These are phyloP conservation scores for Wickerhamiella cacticola DNA, from an alignment of 805 yeast species.

Conservation along the genomic window DNA sequence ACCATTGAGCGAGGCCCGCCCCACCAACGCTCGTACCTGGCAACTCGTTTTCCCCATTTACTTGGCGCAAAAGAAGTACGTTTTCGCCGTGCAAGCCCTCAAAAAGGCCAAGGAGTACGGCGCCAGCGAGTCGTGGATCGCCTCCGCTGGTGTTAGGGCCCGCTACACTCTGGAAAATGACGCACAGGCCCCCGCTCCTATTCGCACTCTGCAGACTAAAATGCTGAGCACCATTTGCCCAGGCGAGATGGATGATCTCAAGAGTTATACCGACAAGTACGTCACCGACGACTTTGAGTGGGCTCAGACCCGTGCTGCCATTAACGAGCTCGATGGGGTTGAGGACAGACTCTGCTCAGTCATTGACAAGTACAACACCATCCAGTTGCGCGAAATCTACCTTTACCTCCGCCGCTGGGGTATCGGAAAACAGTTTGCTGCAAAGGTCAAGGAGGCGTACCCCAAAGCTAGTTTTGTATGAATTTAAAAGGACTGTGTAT, in stretches of 20 bases:
- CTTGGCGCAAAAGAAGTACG: constrained; percentile 37
- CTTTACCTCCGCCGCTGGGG: constrained; percentile 15
- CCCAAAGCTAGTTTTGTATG: constrained; percentile 16
- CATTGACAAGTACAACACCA: background rate
- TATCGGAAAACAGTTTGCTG: constrained; percentile 12
- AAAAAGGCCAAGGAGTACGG: constrained; percentile 35
- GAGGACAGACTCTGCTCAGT: constrained; percentile 14
- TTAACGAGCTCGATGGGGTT: constrained; percentile 16
- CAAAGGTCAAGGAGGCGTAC: constrained; percentile 15
- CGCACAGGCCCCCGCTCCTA: constrained; percentile 33
- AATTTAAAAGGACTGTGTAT: background rate
- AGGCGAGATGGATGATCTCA: constrained; percentile 20
- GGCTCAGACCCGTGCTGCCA: constrained; percentile 20
- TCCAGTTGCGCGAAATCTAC: constrained; percentile 12
- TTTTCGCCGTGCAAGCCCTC: constrained; percentile 41
- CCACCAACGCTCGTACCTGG: constrained; percentile 32
- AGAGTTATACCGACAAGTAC: constrained; percentile 20
- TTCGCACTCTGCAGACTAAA: constrained; percentile 28
- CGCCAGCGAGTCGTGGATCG: constrained; percentile 22
- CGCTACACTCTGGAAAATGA: constrained; percentile 30
- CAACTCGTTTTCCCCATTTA: constrained; percentile 36
- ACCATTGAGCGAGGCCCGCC: constrained; percentile 26
- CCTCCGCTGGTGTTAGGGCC: constrained; percentile 29
- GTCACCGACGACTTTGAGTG: constrained; percentile 23
- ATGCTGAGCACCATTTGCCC: constrained; percentile 21